These are phyloP conservation scores for Terfezia claveryi DNA, from an alignment of 495 filamentous ascomycete species.

Conservation along the genomic window DNA sequence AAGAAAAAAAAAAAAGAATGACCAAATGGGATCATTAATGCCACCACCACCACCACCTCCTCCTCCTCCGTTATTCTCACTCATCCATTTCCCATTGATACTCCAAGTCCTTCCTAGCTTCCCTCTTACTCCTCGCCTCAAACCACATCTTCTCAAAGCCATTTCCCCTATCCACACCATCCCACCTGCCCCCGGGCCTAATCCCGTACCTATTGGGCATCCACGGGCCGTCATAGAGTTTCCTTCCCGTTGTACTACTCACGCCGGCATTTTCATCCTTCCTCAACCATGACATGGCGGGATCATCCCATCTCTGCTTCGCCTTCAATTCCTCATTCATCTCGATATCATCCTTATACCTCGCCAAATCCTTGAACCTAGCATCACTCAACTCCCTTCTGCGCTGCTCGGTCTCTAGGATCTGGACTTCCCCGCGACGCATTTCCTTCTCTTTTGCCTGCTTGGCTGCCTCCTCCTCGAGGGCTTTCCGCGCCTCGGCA, in stretches of 20 bases:
- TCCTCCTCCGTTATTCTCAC: slow-evolving; percentile 17
- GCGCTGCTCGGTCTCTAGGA: slow-evolving; percentile 31
- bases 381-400: slow-evolving; percentile 44
- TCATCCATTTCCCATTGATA: slow-evolving; percentile 95
- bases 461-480: slow-evolving; percentile 45
- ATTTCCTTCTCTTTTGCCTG: slow-evolving; percentile 38
- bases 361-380: slow-evolving; percentile 53
- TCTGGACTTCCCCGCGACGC: slow-evolving; percentile 68
- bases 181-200: slow-evolving; percentile 77
- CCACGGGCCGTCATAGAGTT: slow-evolving; percentile 56
- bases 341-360: slow-evolving; percentile 56
- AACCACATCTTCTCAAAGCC: slow-evolving; percentile 93
- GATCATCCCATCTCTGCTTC: slow-evolving; percentile 72
- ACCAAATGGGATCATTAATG: no score
- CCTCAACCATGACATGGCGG: slow-evolving; percentile 58
- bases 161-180: slow-evolving; percentile 87
- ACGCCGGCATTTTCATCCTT: slow-evolving; percentile 18
- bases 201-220: slow-evolving; percentile 90
- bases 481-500: slow-evolving; percentile 54
- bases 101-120: slow-evolving; percentile 52
- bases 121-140: slow-evolving; percentile 53
- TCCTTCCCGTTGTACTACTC: slow-evolving; percentile 35
- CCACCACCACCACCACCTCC: no score
- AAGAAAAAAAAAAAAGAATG: no score
- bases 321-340: slow-evolving; percentile 66